Evolutionary conservation across 768 basidiomycete species (phyloP).

Genomic region (Xanthoconium purpureum): DNA sequence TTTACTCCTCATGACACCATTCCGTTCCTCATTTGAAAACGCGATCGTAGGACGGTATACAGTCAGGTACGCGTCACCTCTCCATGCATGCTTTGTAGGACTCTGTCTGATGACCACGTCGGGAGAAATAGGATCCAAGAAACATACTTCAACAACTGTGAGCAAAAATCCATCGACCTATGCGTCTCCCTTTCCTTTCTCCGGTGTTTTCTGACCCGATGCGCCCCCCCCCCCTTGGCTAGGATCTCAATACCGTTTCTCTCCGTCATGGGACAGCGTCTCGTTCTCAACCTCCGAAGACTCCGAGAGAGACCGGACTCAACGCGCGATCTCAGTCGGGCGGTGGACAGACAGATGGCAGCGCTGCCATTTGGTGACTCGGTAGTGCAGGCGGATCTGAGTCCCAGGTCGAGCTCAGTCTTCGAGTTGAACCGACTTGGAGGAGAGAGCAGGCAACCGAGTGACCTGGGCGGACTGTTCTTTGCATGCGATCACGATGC

Average conservation of each 20-base stretch:
- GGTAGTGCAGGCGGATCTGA: background rate
- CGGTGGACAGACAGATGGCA: slow-evolving; percentile 13
- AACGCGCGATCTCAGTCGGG: slow-evolving; percentile 12
- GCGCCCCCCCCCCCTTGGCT: background rate
- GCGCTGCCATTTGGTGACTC: background rate
- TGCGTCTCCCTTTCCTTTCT: too few relatives aligned
- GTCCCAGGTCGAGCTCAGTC: background rate
- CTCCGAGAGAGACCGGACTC: slow-evolving; percentile 1
- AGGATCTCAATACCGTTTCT: slow-evolving; percentile 13
- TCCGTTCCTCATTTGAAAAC: background rate
- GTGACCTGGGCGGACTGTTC: background rate
- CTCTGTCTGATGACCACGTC: background rate
- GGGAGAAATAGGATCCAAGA: slow-evolving; percentile 14
- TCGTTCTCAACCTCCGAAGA: slow-evolving; percentile 19
- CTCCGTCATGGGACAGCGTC: slow-evolving; percentile 21
- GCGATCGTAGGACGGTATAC: slow-evolving; percentile 8
- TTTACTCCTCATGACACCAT: background rate
- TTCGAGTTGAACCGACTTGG: background rate
- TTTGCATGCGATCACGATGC: background rate
- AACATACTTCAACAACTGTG: slow-evolving; percentile 8
- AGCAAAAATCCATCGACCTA: background rate
- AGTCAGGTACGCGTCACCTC: slow-evolving; percentile 3
- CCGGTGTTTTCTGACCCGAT: background rate
- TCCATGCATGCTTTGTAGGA: background rate
- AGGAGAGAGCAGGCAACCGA: background rate